Evolutionary conservation across 306 rosid genomes (phyloP), one percentile per base, ranked within the genome.

Genomic region (Casuarina equisetifolia): DNA sequence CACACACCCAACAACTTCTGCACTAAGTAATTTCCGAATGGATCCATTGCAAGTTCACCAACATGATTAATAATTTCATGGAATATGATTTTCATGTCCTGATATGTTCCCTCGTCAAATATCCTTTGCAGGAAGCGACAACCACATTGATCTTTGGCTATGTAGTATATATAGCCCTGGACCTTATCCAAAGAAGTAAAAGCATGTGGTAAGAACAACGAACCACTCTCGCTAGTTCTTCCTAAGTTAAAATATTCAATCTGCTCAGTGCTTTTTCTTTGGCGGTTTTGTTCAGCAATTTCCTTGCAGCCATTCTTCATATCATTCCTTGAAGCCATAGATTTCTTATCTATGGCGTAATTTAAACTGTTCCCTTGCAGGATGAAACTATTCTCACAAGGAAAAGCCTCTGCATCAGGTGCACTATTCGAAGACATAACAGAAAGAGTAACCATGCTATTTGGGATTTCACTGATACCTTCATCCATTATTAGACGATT

Each of bases 11-110:
- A 78, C 72, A 93, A 74, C 84, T 91, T 93, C 83, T 93, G 97
- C 76, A 93, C 90, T 44, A 93, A 92, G 80, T 91, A 93, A 84
- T 93, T 93, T 9, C 94, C 97, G 58, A 89, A 93, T 17, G 94
- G 91, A 70, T 93, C 84, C 66, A 71, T 74, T 86, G 86, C 89
- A 36, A 93, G 96, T 40, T 93, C 96, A 42, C 80, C 85, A 53
- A 86, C 88, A 79, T 85, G 86, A 39, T 72, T 76, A 46, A 89
- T 78, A 48, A 93, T 81, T 48, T 86, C 87, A 19, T 78, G 73
- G 70, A 89, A 91, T 39, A 93, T 84, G 72, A 81, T 51, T 52
- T 86, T 74, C 64, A 86, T 80, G 57, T 88, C 89, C 74, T 86
- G 75, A 62, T 20, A 38, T 43, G 77, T 79, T 46, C 96, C 96